Base-by-base conservation (phyloP, 2,329 filamentous ascomycete genomes). In the Talaromyces atroroseus region DNA sequence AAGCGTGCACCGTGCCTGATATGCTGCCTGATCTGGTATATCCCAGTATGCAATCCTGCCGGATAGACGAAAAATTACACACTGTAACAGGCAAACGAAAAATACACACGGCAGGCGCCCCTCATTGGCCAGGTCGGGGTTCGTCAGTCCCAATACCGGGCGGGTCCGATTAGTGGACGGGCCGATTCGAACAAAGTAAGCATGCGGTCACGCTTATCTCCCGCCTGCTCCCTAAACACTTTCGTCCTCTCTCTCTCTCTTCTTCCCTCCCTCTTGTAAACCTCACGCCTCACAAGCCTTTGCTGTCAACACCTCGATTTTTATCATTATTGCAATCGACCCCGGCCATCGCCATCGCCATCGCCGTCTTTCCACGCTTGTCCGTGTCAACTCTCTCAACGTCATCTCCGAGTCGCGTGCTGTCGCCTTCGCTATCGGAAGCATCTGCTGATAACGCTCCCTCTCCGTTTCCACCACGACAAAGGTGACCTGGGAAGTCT, bases 341-440 rank as follows among this genome's bases (percentile, higher is more conserved):
- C 23, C 40, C 8, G n/a, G 24, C n/a, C n/a, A n/a, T n/a, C n/a
- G n/a, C 36, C 36, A 4, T 18, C 36, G n/a, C n/a, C n/a, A 4
- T 20, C n/a, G n/a, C n/a, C n/a, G 16, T 40, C 36, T 14, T 5
- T 18, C 36, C 10, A 4, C 36, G 16, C 32, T 16, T 36, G 32
- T 36, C 38, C 16, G 38, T 42, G 38, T 42, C 5, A 20, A 16
- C 38, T 2, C 42, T n/a, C 40, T 46, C 26, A 23, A 53, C 29
- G 40, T n/a, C 26, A 21, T 26, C 20, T 23, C 34, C 45, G 45
- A 54, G 52, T 54, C 52, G 52, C 52, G 52, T 54, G 52, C 52
- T 49, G 38, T 48, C 44, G 36, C 21, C 42, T 20, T 36, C 29
- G 6, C 34, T 48, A 49, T 42, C 45, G 34, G 44, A 32, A n/a